Evolutionary conservation across 768 basidiomycete species (phyloP).

Genomic region (Pulveroboletus sp.): DNA sequence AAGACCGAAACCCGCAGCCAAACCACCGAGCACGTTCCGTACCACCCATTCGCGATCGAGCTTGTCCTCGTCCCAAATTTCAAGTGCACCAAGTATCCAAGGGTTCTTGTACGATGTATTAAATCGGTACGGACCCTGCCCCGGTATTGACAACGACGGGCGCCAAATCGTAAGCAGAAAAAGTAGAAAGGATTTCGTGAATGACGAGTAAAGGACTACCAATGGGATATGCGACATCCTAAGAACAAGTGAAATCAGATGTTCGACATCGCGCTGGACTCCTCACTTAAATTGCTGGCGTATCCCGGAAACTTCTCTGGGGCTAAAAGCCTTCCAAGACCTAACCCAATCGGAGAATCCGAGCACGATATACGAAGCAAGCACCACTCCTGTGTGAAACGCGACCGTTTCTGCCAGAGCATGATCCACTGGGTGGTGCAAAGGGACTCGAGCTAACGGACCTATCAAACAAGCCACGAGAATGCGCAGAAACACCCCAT

Average conservation of each 20-base stretch:
- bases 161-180: slow-evolving; percentile 79
- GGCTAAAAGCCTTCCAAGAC: slow-evolving; percentile 18
- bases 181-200: slow-evolving; percentile 81
- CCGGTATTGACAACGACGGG: slow-evolving; percentile 34
- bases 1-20: slow-evolving; percentile 83
- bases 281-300: slow-evolving; percentile 58
- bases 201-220: slow-evolving; percentile 76
- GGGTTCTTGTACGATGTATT: slow-evolving; percentile 31
- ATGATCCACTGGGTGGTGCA: background rate
- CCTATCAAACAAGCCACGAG: slow-evolving; percentile 63
- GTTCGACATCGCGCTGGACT: too few relatives aligned
- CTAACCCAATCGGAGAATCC: slow-evolving; percentile 35
- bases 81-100: slow-evolving; percentile 39
- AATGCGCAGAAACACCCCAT: slow-evolving; percentile 50
- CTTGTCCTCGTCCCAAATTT: slow-evolving; percentile 64
- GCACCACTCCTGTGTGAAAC: slow-evolving; percentile 65
- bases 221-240: slow-evolving; percentile 74
- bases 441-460: slow-evolving; percentile 20
- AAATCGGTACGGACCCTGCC: slow-evolving; percentile 17
- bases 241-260: background rate
- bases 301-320: slow-evolving; percentile 41
- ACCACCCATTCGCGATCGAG: slow-evolving; percentile 82
- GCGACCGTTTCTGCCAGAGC: slow-evolving; percentile 59
- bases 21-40: slow-evolving; percentile 76
- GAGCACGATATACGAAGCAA: slow-evolving; percentile 53